Evolutionary conservation across 208 protist genomes (phyloP), one percentile per base, ranked within the genome.

Genomic region (Novymonas esmeraldas): DNA sequence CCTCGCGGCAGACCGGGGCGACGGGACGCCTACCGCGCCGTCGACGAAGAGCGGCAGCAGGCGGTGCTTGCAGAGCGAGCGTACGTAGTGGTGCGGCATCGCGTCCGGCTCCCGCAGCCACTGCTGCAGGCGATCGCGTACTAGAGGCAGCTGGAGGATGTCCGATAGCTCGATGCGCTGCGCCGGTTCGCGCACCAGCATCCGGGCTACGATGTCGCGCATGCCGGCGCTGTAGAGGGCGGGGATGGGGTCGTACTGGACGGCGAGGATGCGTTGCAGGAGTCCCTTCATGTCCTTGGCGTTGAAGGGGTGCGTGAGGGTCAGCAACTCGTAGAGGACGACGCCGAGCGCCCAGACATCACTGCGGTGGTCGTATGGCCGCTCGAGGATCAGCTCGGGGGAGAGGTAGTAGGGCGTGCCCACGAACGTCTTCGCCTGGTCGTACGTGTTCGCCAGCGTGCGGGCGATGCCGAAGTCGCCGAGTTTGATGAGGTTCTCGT

Each of bases 341-440:
- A 95, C 90, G 10, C 95, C 95, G 0, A 98, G 70, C 2, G 95
- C 90, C 96, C 97, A 99, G 11, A 98, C 89, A 82, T 99, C 97
- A 68, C 92, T 97, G 22, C 83, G 87, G 68, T 92, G 76, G 71
- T 98, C 94, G 70, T 98, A 99, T n/a, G 93, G 93, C 28, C 85
- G 81, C 70, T 97, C 82, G 48, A 96, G 70, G 59, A 95, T 97
- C 1, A 98, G 86, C 77, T 98, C 93, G 0, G 95, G 95, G 0
- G 90, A 96, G 2, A 98, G 77, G 68, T 98, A 98, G 74, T 98
- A 98, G 24, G 95, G 95, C 3, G 95, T 98, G 56, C 95, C 95
- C 1, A 98, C 94, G 70, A 97, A 96, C 6, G 95, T 98, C 59
- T 94, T 89, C 1, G 95, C 95, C 54, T 96, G 89, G 69, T 98